A percentile compares a stretch with the other conserved stretches of the same genome.
Evolutionary conservation across 345 rosid species (phyloP).

Genomic region (Arabis hirsuta): DNA sequence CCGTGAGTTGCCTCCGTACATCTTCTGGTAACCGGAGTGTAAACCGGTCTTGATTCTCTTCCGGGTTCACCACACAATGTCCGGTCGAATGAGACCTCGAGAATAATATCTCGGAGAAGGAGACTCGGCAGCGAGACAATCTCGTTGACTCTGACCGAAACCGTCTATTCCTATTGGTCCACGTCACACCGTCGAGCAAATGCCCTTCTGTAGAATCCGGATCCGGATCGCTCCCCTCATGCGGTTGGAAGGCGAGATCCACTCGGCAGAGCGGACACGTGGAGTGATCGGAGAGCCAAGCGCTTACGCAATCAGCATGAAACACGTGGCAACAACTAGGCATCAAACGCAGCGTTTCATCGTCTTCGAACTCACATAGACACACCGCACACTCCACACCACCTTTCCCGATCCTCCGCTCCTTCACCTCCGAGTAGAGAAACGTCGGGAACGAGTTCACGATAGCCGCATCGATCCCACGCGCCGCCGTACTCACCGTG

Average conservation of each 20-base stretch:
- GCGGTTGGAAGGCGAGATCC: conserved; percentile 48
- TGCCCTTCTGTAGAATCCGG: conserved; percentile 31
- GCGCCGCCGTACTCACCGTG: conserved; percentile 35
- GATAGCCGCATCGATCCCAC: conserved; percentile 58
- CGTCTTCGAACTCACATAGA: conserved; percentile 75
- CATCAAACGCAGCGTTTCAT: conserved; percentile 70
- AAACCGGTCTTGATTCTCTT: conserved; percentile 60
- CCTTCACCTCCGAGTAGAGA: conserved; percentile 68
- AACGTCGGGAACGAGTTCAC: conserved; percentile 68
- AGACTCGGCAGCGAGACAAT: conserved; percentile 45
- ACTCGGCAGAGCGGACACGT: conserved; percentile 88
- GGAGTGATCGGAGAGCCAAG: conserved; percentile 67
- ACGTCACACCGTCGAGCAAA: conserved; percentile 22
- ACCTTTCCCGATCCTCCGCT: conserved; percentile 57
- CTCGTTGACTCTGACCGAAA: conserved; percentile 58
- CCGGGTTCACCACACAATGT: conserved; percentile 54
- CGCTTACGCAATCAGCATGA: conserved; percentile 66
- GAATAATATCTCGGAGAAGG: conserved; percentile 40
- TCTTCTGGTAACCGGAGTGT: conserved; percentile 70
- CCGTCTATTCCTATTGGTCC: conserved; percentile 36
- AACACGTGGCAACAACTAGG: conserved; percentile 82
- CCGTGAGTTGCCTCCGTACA: conserved; percentile 45
- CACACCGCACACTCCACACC: conserved; percentile 80
- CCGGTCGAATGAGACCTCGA: conserved; percentile 76
- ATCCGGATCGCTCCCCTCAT: conserved; percentile 38